Evolutionary conservation across 805 yeast species (phyloP), one percentile per base, ranked within the genome.

Genomic region (Brettanomyces bruxellensis): DNA sequence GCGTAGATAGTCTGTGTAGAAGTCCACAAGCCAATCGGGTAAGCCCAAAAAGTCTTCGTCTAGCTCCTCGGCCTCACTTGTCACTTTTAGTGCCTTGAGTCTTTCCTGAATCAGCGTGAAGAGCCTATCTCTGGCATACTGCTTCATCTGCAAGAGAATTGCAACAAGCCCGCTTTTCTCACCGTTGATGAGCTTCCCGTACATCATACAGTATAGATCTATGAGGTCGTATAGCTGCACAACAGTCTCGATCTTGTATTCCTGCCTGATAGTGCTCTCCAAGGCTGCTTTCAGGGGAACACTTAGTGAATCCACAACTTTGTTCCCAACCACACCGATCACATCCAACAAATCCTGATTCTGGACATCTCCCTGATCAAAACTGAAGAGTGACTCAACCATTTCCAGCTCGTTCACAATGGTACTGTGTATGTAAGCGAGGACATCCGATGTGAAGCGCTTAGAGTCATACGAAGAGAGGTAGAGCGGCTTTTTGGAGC

Each of bases 341-440:
- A 62, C 57, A 28, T 51, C 48, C 11, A 54, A 49, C 18, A 57
- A 46, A 34, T 56, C 58, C 9, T 52, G 45, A 24, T 56, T 51
- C 9, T 54, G 47, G 3, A 52, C 38, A 23, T 55, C 56, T 24
- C 49, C 50, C 43, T 56, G 63, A 32, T 62, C 66, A 38, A 64
- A 58, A 41, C 73, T 72, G 46, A 91, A 81, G 44, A 91, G 64
- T 18, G 80, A 72, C 7, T 72, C 72, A 4, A 91, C 72, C 30
- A 83, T 71, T 58, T 93, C 99, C 38, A 80, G 73, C 62, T 93
- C 99, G 64, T 87, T 86, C 4, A 89, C 95, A 30, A 89, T 81
- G 4, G 86, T 73, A 1, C 90, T 78, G 59, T 93, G 97, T 2
- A 89, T 73, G 68, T 85, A 86, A 0, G 98, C 98, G 36, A 93